These are phyloP conservation scores for Dipteronia sinensis DNA, from an alignment of 345 rosid species.

Conservation along the genomic window DNA sequence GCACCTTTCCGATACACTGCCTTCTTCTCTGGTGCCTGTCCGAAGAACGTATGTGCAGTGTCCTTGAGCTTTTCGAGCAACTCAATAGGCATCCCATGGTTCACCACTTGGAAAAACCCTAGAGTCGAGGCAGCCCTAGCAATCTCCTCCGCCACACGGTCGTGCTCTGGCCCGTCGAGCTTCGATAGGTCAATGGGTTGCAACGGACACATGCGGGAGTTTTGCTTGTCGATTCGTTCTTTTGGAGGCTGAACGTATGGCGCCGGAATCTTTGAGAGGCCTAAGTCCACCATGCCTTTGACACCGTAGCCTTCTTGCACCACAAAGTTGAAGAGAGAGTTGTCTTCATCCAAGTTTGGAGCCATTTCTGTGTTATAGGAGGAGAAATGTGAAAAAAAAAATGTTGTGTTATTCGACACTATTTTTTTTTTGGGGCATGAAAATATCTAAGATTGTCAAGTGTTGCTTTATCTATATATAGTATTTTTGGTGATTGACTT, in stretches of 20 bases:
- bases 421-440: too few relatives aligned
- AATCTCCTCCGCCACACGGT: slow-evolving; percentile 36
- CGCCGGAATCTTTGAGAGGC: slow-evolving; percentile 43
- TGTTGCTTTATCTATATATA: not conserved
- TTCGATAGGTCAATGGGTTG: slow-evolving; percentile 48
- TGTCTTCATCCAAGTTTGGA: slow-evolving; percentile 31
- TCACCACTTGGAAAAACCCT: slow-evolving; percentile 63
- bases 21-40: slow-evolving; percentile 43
- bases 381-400: not conserved
- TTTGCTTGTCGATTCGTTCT: slow-evolving; percentile 47
- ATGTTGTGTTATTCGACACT: not conserved
- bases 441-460: not conserved
- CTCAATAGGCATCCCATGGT: slow-evolving; percentile 54
- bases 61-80: slow-evolving; percentile 46
- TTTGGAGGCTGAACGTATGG: slow-evolving; percentile 32
- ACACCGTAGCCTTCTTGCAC: slow-evolving; percentile 58
- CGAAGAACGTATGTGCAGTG: slow-evolving; percentile 48
- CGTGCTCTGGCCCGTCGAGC: slow-evolving; percentile 44
- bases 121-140: slow-evolving; percentile 49
- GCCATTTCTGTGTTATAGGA: slow-evolving; percentile 25
- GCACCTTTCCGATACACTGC: slow-evolving; percentile 41
- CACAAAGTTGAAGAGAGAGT: slow-evolving; percentile 48
- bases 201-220: slow-evolving; percentile 9
- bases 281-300: slow-evolving; percentile 56
- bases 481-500: not conserved